Conservation (phyloP, 805 yeast species). For the Kazachstania psychrophila region DNA sequence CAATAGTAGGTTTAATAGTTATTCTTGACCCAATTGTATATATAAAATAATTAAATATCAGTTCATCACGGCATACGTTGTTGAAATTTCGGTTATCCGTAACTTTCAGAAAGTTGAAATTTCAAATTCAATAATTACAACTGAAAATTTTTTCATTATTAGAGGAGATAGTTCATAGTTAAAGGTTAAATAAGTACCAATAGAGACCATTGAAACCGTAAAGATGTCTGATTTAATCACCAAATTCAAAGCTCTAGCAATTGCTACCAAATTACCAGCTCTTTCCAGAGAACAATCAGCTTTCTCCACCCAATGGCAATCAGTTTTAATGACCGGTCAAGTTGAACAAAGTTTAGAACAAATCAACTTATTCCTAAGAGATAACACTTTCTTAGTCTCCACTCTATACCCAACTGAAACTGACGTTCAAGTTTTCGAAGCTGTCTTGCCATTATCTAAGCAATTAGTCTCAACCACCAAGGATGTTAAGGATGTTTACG, state of each 20-base stretch:
- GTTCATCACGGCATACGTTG: no score
- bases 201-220: no score
- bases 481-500: constrained; percentile 40
- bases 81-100: no score
- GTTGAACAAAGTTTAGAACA: constrained; percentile 45
- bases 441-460: constrained; percentile 51
- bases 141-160: no score
- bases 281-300: constrained; percentile 51
- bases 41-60: no score
- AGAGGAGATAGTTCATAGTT: not conserved
- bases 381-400: constrained; percentile 63
- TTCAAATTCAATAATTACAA: no score
- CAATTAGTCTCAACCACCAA: constrained; percentile 42
- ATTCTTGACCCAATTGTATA: no score
- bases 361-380: constrained; percentile 62
- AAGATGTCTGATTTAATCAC: constrained; percentile 26
- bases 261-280: constrained; percentile 21
- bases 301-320: constrained; percentile 66
- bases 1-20: no score
- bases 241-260: constrained; percentile 21
- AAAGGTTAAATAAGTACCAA: no score
- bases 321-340: constrained; percentile 48
- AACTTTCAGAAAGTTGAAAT: no score
- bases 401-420: constrained; percentile 48
- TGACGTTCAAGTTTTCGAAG: constrained; percentile 65